Base-by-base conservation (phyloP, 768 basidiomycete genomes). In the Lactarius pseudohatsudake region DNA sequence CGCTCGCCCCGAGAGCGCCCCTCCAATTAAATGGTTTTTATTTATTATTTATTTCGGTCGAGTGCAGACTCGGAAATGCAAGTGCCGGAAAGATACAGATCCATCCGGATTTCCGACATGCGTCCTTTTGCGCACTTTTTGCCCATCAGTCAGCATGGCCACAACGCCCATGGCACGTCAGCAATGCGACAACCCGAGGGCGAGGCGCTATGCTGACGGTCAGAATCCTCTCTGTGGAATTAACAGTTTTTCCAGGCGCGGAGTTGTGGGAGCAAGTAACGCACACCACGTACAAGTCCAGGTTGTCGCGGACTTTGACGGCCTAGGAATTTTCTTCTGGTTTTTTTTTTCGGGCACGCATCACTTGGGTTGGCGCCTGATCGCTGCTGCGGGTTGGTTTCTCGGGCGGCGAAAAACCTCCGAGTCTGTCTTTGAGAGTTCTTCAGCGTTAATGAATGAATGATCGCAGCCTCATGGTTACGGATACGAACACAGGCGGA, bases 381-480 rank as follows among this genome's bases (percentile, higher is more conserved):
- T 50, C 47, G 47, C 47, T n/a, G 9, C n/a, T 30, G 16, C 32
- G 54, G 28, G 54, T 6, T 28, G 28, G 16, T 8, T 18, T 32
- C 22, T 26, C 2, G 53, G 54, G 54, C 54, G 54, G 54, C 54
- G 54, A 18, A 26, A 50, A 26, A 5, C 22, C n/a, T 11, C 47
- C 47, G 47, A 50, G 47, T 15, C 47, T 22, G 30, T n/a, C 18
- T 7, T 4, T 61, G n/a, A 11, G 47, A 36, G 1, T 30, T 47
- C 11, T 22, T 36, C 47, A 26, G 47, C 47, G 47, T 50, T 45
- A 50, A 43, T 30, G 34, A 64, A 40, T 64, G 64, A 38, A 38
- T 34, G 36, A 64, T 59, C 50, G 64, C 38, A 59, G 64, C 59
- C 20, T 18, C 64, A 54, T 64, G 3, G 64, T 64, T 40, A 64